Evolutionary conservation across 2,329 filamentous ascomycete species (phyloP), one percentile per base, ranked within the genome.

Genomic region (Orbilia quercus): DNA sequence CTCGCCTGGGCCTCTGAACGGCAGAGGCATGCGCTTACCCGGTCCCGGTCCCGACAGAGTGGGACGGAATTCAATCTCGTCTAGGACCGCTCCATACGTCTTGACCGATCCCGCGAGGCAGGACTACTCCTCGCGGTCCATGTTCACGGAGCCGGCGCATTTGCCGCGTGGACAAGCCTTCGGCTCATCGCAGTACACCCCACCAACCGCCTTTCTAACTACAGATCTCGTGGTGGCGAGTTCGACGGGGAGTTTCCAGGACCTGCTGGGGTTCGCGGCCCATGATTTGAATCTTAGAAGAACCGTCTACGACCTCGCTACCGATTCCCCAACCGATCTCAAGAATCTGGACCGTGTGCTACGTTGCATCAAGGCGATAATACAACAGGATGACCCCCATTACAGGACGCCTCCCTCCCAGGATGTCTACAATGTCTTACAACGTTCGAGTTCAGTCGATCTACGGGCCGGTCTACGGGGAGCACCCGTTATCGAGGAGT

Each of bases 121-220:
- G 25, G 67, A 72, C 20, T 72, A 59, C 34, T 40, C 67, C 34
- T 59, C 67, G 53, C 58, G 67, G 53, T 59, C 67, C n/a, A 54
- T 72, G 53, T 64, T 72, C 45, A 63, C 51, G 38, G 67, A 85
- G 74, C 84, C 83, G 50, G 80, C 85, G 48, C 87, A 86, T 76
- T 81, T 83, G 12, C 81, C 84, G 7, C 78, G 69, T 76, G 78
- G 53, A 63, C 75, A 62, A 22, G 55, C 70, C 36, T 64, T 74
- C 40, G 63, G 63, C 20, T 34, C 48, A 4, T 18, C 51, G 12
- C 63, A 72, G 36, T 72, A 72, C 38, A 60, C 62, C 7, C 67
- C 75, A 45, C 75, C 76, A 64, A 76, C 75, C 5, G 76, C 76
- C 14, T 77, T 76, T 34, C 73, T 77, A 34, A 78, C 76, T 31